Evolutionary conservation across 495 filamentous ascomycete genomes (phyloP), one percentile per base, ranked within the genome.

Genomic region (Cladorrhinum samala): DNA sequence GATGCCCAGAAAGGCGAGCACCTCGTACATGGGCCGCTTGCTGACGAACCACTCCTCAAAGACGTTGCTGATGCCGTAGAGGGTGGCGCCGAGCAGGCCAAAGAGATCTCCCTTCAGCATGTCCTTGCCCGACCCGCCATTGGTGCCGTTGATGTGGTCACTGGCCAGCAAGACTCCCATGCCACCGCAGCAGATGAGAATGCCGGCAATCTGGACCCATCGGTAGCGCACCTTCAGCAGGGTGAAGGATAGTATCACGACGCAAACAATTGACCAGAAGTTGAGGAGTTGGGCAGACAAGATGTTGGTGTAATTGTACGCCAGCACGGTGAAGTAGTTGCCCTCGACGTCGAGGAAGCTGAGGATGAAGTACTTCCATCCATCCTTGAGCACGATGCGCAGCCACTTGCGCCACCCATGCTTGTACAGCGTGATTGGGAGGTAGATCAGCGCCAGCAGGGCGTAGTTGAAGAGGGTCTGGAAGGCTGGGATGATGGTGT

Each of bases 261-360:
- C 93, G 52, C 93, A 83, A 17, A 92, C 88, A 55, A 98, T 98
- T 58, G 91, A 86, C 92, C 93, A 98, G 79, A 98, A 97, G 77
- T 95, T 95, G 71, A 98, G 91, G 27, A 98, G 78, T 72, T 96
- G 91, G 8, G 88, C 91, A 48, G 88, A 93, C 25, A 93, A 81
- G 66, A 91, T 86, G 63, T 84, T 93, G 45, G 91, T 94, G 71
- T 96, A 94, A 23, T 87, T 79, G 75, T 96, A 97, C 37, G 91
- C 93, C 20, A 96, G 80, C 42, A 98, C 93, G 56, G 87, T 86
- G 69, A 97, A 96, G 76, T 96, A 98, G 72, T 98, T 98, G 40
- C 93, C 93, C 72, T 96, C 81, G 43, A 97, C 93, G 62, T 98
- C 93, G 39, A 91, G 79, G 73, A 96, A 95, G 24, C 85, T 81